Conservation (phyloP, 2,329 filamentous ascomycete genomes). For the Sporothrix inflata region DNA sequence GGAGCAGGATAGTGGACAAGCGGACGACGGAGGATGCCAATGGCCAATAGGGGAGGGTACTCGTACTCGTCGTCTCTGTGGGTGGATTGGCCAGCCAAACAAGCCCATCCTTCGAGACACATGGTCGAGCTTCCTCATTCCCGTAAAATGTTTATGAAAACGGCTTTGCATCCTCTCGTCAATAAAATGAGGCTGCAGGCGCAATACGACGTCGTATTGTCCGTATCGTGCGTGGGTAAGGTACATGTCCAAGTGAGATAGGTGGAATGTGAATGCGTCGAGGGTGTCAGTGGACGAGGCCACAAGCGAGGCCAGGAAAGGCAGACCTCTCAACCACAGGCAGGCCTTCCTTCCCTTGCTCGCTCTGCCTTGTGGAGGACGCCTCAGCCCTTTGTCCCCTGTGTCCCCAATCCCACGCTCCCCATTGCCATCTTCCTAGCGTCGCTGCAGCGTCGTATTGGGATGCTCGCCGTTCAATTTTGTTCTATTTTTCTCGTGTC, state of each 20-base stretch:
- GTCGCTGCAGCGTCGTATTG: slow-evolving; percentile 4
- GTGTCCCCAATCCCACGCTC: not conserved
- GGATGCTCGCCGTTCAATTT: not conserved
- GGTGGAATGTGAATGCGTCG: not conserved
- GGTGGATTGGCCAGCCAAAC: not conserved
- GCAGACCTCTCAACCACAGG: not conserved
- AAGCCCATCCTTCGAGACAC: not conserved
- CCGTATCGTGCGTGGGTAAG: slow-evolving; percentile 16
- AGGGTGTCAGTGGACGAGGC: not conserved
- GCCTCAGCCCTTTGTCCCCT: slow-evolving; percentile 13
- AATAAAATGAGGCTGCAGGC: not conserved
- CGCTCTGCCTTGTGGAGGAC: slow-evolving; percentile 13
- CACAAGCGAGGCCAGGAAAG: not conserved
- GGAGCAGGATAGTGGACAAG: not conserved
- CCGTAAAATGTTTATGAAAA: not conserved
- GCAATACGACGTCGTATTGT: slow-evolving; percentile 1
- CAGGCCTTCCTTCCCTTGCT: not conserved
- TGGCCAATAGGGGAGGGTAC: not conserved
- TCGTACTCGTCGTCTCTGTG: not conserved
- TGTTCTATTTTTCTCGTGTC: slow-evolving; percentile 13
- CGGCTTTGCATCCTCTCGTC: not conserved
- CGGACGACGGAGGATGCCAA: not conserved
- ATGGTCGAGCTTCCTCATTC: not conserved
- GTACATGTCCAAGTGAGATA: not conserved
- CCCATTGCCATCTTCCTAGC: not conserved